Evolutionary conservation across 2,329 filamentous ascomycete species (phyloP).

Genomic region (Diplodia seriata): DNA sequence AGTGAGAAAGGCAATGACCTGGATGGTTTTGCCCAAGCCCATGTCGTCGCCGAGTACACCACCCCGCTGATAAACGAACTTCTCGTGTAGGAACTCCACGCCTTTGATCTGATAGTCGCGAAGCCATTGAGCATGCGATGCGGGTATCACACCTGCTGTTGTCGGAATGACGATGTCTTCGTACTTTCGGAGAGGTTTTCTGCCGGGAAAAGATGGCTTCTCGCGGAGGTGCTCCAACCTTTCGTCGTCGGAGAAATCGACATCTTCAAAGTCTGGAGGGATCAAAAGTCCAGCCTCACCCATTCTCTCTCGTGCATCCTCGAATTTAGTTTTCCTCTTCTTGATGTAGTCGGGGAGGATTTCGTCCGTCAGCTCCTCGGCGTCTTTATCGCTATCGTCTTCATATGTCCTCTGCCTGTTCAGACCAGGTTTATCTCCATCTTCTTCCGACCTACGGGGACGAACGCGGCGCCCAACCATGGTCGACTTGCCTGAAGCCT

Average conservation of each 20-base stretch:
- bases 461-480: conserved; percentile 49
- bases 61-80: conserved; percentile 90
- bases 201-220: conserved; percentile 68
- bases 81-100: conserved; percentile 81
- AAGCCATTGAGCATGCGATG: conserved; percentile 87
- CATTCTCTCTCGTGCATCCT: conserved; percentile 64
- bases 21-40: conserved; percentile 96
- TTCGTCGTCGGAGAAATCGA: conserved; percentile 78
- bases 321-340: conserved; percentile 72
- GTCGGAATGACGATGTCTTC: conserved; percentile 76
- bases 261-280: conserved; percentile 76
- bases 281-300: conserved; percentile 74
- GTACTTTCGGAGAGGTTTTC: conserved; percentile 73
- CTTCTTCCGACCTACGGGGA: conserved; percentile 32
- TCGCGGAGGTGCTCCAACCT: conserved; percentile 67
- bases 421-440: not conserved
- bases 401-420: conserved; percentile 36
- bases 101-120: conserved; percentile 91
- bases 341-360: conserved; percentile 76
- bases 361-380: conserved; percentile 58
- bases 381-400: conserved; percentile 52
- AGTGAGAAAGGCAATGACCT: conserved; percentile 90
- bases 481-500: conserved; percentile 45
- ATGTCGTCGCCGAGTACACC: conserved; percentile 95
- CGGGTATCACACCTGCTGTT: conserved; percentile 83